Conservation (phyloP, 2,329 filamentous ascomycete species). For the Trichoderma cornu-damae region DNA sequence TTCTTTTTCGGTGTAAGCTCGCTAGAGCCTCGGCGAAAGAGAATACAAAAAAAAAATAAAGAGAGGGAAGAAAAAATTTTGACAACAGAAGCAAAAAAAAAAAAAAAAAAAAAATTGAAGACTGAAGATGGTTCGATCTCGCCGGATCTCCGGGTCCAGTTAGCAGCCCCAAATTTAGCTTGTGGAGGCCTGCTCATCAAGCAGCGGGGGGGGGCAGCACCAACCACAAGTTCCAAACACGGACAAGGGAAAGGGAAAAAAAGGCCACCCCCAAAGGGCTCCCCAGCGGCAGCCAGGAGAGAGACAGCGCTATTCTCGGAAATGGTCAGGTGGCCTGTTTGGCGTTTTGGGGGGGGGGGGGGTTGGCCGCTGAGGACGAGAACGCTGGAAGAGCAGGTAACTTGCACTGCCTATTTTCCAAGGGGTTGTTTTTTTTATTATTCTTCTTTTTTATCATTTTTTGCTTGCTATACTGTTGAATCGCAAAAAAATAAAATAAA, state of each 20-base stretch:
- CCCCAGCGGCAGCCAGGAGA: background rate
- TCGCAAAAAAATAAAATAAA: too few relatives aligned
- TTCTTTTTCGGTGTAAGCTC: slow-evolving; percentile 11
- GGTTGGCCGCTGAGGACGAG: background rate
- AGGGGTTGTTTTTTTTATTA: too few relatives aligned
- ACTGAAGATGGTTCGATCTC: slow-evolving; percentile 18
- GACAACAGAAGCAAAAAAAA: slow-evolving; percentile 7
- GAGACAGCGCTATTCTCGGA: slow-evolving; percentile 10
- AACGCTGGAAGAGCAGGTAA: too few relatives aligned
- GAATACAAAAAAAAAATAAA: background rate
- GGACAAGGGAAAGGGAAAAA: slow-evolving; percentile 7
- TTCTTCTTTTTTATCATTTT: too few relatives aligned
- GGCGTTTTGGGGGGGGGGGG: background rate
- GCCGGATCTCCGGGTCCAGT: slow-evolving; percentile 14
- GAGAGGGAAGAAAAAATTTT: background rate
- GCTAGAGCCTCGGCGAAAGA: slow-evolving; percentile 10
- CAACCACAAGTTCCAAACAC: background rate
- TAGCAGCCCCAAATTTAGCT: slow-evolving; percentile 6
- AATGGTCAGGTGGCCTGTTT: slow-evolving; percentile 13
- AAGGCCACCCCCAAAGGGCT: background rate
- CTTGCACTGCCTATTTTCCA: too few relatives aligned
- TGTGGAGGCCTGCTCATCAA: slow-evolving; percentile 14
- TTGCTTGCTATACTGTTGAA: too few relatives aligned
- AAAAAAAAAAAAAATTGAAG: background rate
- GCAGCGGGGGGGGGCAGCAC: slow-evolving; percentile 12